These are phyloP conservation scores for Fusarium tupiense DNA, from an alignment of 2,329 filamentous ascomycete genomes.

Conservation along the genomic window DNA sequence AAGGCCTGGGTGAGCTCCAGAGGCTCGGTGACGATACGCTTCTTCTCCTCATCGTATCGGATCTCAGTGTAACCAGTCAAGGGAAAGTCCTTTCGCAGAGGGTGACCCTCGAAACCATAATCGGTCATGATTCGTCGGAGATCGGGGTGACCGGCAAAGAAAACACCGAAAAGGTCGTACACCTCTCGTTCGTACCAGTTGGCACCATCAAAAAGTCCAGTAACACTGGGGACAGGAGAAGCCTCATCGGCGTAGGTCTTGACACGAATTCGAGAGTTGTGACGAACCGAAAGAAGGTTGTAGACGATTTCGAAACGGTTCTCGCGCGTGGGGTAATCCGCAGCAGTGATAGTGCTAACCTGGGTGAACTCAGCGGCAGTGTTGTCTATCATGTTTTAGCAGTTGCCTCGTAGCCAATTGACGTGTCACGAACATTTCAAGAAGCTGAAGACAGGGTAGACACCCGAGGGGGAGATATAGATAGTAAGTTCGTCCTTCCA, in stretches of 20 bases:
- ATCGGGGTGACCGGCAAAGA: constrained; percentile 95
- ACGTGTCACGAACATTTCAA: constrained; percentile 72
- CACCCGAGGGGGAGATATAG: constrained; percentile 87
- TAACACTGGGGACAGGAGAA: constrained; percentile 89
- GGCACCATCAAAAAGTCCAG: constrained; percentile 87
- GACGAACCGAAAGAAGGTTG: constrained; percentile 93
- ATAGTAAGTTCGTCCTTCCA: constrained; percentile 99
- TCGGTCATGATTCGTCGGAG: constrained; percentile 98
- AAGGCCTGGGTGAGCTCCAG: constrained; percentile 98
- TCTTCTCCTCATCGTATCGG: constrained; percentile 99
- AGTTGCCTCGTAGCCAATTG: background rate
- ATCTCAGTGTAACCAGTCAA: constrained; percentile 98
- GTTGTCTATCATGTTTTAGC: constrained; percentile 70
- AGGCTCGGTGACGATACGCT: constrained; percentile 97
- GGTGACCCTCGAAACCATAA: constrained; percentile 98
- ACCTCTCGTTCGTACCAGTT: constrained; percentile 99
- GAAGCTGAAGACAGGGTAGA: constrained; percentile 93
- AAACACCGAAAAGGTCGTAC: constrained; percentile 97
- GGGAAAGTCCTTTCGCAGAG: constrained; percentile 96
- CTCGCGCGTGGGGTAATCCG: constrained; percentile 94
- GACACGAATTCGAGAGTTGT: constrained; percentile 95
- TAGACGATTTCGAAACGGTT: constrained; percentile 98
- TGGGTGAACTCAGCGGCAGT: constrained; percentile 97
- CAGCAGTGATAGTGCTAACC: constrained; percentile 89
- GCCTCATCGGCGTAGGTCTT: constrained; percentile 99